Conservation (phyloP, 2,329 filamentous ascomycete species). For the Diaporthe ampelina region DNA sequence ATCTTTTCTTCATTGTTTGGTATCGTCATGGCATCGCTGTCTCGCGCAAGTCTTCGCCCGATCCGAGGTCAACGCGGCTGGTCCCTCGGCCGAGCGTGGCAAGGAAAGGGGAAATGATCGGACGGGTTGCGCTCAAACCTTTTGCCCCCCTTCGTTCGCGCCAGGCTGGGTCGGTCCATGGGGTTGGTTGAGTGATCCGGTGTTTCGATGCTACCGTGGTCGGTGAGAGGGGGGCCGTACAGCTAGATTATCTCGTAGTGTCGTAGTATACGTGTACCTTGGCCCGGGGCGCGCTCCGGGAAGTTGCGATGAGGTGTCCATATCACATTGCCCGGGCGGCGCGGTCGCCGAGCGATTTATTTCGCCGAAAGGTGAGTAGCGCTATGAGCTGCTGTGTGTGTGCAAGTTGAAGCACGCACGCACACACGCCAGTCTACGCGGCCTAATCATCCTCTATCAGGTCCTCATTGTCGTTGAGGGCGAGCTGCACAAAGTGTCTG, state of each 20-base stretch:
- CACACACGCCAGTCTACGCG: conserved; percentile 6
- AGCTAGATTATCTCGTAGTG: conserved; percentile 15
- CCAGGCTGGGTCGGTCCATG: conserved; percentile 11
- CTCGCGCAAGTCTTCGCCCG: background rate
- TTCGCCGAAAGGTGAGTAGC: conserved; percentile 1
- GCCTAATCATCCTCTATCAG: conserved; percentile 57
- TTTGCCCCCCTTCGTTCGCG: conserved; percentile 2
- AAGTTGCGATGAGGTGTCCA: conserved; percentile 15
- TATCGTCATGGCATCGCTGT: conserved; percentile 6
- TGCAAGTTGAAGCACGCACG: background rate
- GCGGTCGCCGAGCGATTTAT: background rate
- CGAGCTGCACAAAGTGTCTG: conserved; percentile 67
- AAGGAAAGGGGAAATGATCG: background rate
- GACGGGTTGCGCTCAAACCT: conserved; percentile 21
- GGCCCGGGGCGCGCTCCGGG: conserved; percentile 41
- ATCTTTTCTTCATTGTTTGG: background rate
- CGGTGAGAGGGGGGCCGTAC: conserved; percentile 20
- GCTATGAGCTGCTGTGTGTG: background rate
- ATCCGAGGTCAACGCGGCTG: background rate
- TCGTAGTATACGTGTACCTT: conserved; percentile 10
- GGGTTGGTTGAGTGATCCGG: conserved; percentile 20
- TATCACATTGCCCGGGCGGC: background rate
- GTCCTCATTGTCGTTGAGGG: conserved; percentile 67
- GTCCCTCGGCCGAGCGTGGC: conserved; percentile 16
- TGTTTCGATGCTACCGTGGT: conserved; percentile 27